phyloP scores from a whole-genome alignment of 1,139 yeast genomes.

The Saccharomyces hybrid region DNA sequence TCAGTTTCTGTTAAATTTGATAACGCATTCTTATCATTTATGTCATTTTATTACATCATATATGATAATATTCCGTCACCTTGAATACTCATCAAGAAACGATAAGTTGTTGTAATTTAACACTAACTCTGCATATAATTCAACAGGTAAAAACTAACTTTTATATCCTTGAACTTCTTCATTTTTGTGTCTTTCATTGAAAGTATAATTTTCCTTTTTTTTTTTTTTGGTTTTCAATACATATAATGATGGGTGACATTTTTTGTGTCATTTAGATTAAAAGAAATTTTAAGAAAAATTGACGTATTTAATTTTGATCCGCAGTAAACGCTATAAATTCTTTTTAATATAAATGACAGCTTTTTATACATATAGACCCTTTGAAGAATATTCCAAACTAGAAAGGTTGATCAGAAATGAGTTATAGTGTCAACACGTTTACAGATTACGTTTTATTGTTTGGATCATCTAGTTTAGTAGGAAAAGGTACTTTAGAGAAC shows the following conservation, averaged over 20 bases:
- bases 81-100: too few species aligned
- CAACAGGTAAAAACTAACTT: too few species aligned
- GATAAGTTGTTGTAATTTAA: too few species aligned
- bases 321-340: background rate
- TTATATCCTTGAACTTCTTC: background rate
- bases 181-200: background rate
- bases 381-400: background rate
- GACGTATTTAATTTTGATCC: background rate
- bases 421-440: constrained; percentile 2
- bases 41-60: too few species aligned
- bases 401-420: background rate
- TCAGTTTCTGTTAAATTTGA: too few species aligned
- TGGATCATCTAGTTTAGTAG: constrained; percentile 14
- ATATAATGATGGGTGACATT: background rate
- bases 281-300: too few species aligned
- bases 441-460: constrained; percentile 10
- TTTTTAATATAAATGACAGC: too few species aligned
- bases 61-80: too few species aligned
- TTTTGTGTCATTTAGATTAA: background rate
- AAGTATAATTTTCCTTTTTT: background rate
- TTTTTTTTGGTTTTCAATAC: background rate
- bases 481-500: constrained; percentile 9
- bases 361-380: too few species aligned
- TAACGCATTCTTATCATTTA: too few species aligned
- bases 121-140: too few species aligned